Evolutionary conservation across 2,329 filamentous ascomycete species (phyloP), one percentile per base, ranked within the genome.

Genomic region (Curvularia hawaiiensis): DNA sequence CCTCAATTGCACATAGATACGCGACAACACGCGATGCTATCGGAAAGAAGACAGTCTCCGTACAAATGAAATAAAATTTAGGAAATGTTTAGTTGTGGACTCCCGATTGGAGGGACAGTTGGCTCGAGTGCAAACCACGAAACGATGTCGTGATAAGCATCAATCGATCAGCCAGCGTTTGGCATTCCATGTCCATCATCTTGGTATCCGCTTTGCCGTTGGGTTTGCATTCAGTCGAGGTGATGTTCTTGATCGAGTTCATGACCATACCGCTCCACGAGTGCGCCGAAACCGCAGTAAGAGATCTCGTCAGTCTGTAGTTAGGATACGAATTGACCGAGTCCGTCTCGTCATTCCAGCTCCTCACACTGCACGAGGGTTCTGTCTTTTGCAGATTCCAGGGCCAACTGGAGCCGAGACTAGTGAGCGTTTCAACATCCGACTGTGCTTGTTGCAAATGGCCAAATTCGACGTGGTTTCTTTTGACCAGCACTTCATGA

Each of bases 391-490:
- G 63, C 30, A 67, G 58, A 1, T 52, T 52, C 16, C 43, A 54
- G 2, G 62, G 58, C 67, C 66, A 71, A 50, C 54, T 66, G 18
- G 51, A 62, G 24, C 49, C 40, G 18, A 45, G 48, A 6, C 57
- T 39, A 3, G 57, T 41, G 3, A 61, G 30, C 6, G 50, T 16
- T 31, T 56, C 49, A 7, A 52, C 53, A 0, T 65, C 59, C 4
- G 58, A 56, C 11, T 58, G 45, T 9, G 33, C 35, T 16, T 40
- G 59, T 14, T 79, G 68, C 3, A 80, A 69, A 7, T 75, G 71
- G 47, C 73, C 74, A 56, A 83, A 82, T 31, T 82, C 78, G 40
- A 77, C 75, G 56, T 81, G 79, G 48, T 82, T 80, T 41, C 77
- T 75, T 14, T 76, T 76, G 4, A 75, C 75, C 3, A 83, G 67